Base-by-base conservation (phyloP, 1,284 basidiomycete species). In the Fomes fomentarius region DNA sequence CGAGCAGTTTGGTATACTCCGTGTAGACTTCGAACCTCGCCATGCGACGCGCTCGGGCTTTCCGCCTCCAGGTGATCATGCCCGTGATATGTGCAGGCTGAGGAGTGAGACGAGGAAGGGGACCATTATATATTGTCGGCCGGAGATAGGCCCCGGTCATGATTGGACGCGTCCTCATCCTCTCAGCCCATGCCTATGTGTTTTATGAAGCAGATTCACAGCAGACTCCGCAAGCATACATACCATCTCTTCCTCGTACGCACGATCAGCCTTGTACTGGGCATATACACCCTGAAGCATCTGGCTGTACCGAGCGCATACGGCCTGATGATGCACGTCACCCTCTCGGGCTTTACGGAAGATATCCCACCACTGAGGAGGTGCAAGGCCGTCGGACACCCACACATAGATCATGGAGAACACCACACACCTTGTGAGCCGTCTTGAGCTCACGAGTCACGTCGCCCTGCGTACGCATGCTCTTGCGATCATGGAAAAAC, bases 101-200 rank as follows among this genome's bases (percentile, higher is more conserved):
- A 0, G 90, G 91, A 51, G 80, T 84, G 62, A 95, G 71, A 0
- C 90, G 81, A 0, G 92, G 92, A 7, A 95, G 76, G 0, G 90
- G 87, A 0, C 71, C 76, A 66, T 91, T 84, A 70, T 73, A 83
- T 7, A 81, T 47, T 0, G 85, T 78, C 0, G 90, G 80, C 10
- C 82, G 82, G 24, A 92, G 66, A 65, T 83, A 81, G 4, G 76
- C 79, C 3, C 91, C 89, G 1, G 89, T 92, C 50, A 91, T 70
- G 34, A 86, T 83, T 4, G 88, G 83, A 1, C 83, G 78, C 28
- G 74, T 77, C 33, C 73, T 75, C 46, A 86, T 70, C 37, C 73
- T 71, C n/a, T 77, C 63, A 57, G 77, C 76, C 75, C 82, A 84
- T 54, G 76, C 76, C 81, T 82, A 47, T 1, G 15, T 34, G 11